phyloP scores from a whole-genome alignment of 1,284 basidiomycete species.

The Cutaneotrichosporon sp. region DNA sequence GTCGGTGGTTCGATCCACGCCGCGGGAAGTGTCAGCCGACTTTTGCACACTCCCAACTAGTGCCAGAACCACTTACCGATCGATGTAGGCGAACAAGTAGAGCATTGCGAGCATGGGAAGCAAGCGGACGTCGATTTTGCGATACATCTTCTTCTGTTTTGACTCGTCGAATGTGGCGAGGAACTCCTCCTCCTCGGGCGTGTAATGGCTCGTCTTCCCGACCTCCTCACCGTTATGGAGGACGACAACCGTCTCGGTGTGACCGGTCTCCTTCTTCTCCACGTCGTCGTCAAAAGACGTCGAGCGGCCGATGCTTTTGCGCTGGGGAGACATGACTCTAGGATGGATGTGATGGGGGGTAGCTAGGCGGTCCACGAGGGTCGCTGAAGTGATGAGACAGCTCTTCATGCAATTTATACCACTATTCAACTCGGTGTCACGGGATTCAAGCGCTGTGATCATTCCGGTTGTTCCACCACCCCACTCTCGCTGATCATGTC shows the following conservation, averaged over 20 bases:
- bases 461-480: not conserved
- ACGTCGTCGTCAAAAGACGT: not conserved
- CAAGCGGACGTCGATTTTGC: slow-evolving; percentile 29
- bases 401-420: not conserved
- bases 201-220: not conserved
- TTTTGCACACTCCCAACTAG: not conserved
- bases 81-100: slow-evolving; percentile 63
- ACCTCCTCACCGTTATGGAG: not conserved
- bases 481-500: not conserved
- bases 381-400: not conserved
- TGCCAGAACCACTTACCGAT: slow-evolving; percentile 56
- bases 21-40: not conserved
- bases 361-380: not conserved
- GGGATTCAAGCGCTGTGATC: not conserved
- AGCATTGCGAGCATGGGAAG: slow-evolving; percentile 55
- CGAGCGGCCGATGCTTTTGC: not conserved
- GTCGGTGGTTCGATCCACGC: too few relatives aligned
- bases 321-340: not conserved
- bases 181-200: slow-evolving; percentile 10
- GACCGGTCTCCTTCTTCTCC: slow-evolving; percentile 9
- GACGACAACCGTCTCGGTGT: slow-evolving; percentile 1
- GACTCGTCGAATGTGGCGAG: slow-evolving; percentile 13
- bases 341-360: not conserved
- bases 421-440: not conserved
- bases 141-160: slow-evolving; percentile 10